phyloP scores from a whole-genome alignment of 164 flowering plant species.

The Tetrastigma voinierianum region DNA sequence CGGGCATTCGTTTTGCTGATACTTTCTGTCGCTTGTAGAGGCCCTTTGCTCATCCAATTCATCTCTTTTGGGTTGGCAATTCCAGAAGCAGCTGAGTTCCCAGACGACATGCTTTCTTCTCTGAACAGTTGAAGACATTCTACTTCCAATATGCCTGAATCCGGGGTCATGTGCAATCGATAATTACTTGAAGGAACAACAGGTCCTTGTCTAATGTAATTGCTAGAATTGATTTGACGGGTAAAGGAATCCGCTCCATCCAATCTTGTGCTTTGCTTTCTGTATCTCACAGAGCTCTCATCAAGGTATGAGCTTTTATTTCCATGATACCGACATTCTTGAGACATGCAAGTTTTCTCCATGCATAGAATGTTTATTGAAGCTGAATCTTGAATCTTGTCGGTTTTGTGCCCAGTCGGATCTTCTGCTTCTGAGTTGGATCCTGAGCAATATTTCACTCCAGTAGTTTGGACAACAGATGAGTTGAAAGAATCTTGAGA shows the following conservation, averaged over 20 bases:
- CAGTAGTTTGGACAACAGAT: constrained; percentile 23
- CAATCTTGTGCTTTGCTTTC: constrained; percentile 9
- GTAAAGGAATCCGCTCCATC: constrained; percentile 11
- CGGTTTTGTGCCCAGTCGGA: constrained; percentile 15
- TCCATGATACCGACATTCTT: constrained; percentile 24
- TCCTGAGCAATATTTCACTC: constrained; percentile 46
- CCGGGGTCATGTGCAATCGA: constrained; percentile 16
- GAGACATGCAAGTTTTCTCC: constrained; percentile 21
- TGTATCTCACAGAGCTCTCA: constrained; percentile 8
- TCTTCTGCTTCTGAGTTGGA: constrained; percentile 63
- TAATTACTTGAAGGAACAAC: constrained; percentile 21
- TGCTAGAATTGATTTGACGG: constrained; percentile 7
- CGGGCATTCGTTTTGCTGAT: neutral
- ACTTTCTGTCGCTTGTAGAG: constrained; percentile 7
- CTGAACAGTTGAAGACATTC: constrained; percentile 13
- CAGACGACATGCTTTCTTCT: constrained; percentile 30
- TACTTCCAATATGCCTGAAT: constrained; percentile 18
- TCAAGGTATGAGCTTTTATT: constrained; percentile 12
- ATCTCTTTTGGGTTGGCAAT: constrained; percentile 5
- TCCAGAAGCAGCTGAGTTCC: constrained; percentile 26
- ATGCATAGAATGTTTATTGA: constrained; percentile 24
- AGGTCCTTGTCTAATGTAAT: constrained; percentile 10
- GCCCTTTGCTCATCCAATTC: constrained; percentile 7
- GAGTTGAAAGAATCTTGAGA: constrained; percentile 50
- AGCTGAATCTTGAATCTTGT: constrained; percentile 10